Percentiles rank a stretch among this genome's conserved stretches.
Conservation (phyloP, 2,329 filamentous ascomycete species). For the Cryphonectria naterciae region DNA sequence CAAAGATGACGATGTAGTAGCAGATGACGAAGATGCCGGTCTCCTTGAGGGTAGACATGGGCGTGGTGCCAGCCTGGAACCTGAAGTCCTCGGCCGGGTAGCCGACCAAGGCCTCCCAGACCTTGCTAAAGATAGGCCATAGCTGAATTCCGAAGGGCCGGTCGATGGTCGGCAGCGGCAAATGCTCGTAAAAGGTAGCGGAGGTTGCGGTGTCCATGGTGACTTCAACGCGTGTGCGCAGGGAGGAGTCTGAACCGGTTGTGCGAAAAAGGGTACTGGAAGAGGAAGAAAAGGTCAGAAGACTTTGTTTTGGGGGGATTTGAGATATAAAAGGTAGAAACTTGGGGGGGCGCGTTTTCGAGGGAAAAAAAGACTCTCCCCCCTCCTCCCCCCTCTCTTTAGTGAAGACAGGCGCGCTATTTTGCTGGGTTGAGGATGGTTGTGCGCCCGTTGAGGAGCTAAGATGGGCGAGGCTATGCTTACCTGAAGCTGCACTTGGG, state of each 20-base stretch:
- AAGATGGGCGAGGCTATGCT: background rate
- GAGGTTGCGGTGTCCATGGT: slow-evolving; percentile 38
- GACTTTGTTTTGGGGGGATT: background rate
- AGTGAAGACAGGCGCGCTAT: background rate
- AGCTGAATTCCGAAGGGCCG: slow-evolving; percentile 87
- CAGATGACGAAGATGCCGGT: slow-evolving; percentile 78
- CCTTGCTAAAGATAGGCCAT: slow-evolving; percentile 94
- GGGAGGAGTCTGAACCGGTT: background rate
- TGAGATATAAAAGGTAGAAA: background rate
- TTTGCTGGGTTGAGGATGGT: background rate
- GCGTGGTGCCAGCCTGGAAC: slow-evolving; percentile 80
- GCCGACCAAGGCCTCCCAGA: slow-evolving; percentile 74
- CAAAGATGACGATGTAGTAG: slow-evolving; percentile 95
- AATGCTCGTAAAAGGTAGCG: slow-evolving; percentile 55
- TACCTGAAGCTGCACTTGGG: background rate
- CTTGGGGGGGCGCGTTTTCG: background rate
- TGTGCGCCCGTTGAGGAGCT: background rate
- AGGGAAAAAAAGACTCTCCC: background rate
- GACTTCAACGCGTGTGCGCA: slow-evolving; percentile 8
- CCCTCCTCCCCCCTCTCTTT: background rate
- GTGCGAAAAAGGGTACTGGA: background rate
- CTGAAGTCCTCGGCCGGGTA: slow-evolving; percentile 85
- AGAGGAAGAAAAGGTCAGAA: background rate
- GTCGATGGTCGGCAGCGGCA: slow-evolving; percentile 80
- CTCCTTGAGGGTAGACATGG: slow-evolving; percentile 87